Evolutionary conservation across 768 basidiomycete species (phyloP), one percentile per base, ranked within the genome.

Genomic region (Tylopilus plumbeoviolaceoides): DNA sequence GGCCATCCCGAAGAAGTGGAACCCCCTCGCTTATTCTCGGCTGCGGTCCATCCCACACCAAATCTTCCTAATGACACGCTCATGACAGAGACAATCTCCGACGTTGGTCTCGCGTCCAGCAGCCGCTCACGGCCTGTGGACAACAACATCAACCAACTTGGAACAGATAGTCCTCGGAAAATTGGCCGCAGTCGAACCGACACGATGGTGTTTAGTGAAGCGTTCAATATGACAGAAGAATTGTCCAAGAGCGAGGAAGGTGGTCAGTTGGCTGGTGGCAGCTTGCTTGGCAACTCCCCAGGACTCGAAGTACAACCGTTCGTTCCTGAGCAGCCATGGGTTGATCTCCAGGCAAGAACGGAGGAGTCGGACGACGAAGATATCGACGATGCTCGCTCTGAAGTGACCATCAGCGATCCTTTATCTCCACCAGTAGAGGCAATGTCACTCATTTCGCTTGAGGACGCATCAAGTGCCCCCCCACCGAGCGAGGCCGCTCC

Each of bases 191-290:
- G 66, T 55, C 72, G 86, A 55, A 88, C 87, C 9, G 86, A 87
- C 57, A 89, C 87, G 3, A 89, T 89, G 87, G 78, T 89, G 20
- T 78, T 81, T 57, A 81, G 78, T 60, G 77, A 79, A 53, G 72
- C 63, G 0, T 70, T 58, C 36, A 70, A 47, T 47, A 54, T 75
- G 44, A 65, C 64, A 10, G 77, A 77, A 44, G 77, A 78, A 50
- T 51, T 75, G 11, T 64, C 71, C 23, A 67, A 55, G 46, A 30
- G 31, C 35, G 65, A 57, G 9, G 56, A 59, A 27, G 48, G 27
- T 21, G 25, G 6, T 23, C 50, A 41, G 11, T 21, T 48, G 5
- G 4, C 33, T 20, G 33, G 17, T 44, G 41, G 43, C 5, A 28
- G 31, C 48, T 49, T 63, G 27, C 58, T 63, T 11, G 51, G 25